These are phyloP conservation scores for Gremmenia infestans DNA, from an alignment of 2,329 filamentous ascomycete genomes.

Conservation along the genomic window DNA sequence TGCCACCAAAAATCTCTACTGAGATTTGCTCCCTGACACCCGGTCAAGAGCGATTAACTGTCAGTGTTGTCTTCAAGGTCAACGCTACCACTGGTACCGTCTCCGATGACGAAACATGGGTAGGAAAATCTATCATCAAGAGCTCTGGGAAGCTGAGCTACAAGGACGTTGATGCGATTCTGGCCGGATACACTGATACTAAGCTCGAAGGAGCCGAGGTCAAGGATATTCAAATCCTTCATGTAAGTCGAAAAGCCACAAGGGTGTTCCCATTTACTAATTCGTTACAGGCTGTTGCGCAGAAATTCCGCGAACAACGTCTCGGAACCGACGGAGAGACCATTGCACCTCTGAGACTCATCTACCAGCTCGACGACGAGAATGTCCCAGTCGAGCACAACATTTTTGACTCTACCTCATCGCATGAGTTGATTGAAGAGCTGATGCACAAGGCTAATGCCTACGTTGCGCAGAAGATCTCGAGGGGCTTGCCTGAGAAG, in stretches of 20 bases:
- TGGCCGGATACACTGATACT: slow-evolving; percentile 58
- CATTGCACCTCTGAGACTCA: slow-evolving; percentile 78
- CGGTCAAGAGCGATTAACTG: slow-evolving; percentile 82
- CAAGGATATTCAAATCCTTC: slow-evolving; percentile 76
- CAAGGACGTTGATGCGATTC: slow-evolving; percentile 76
- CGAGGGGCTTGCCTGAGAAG: slow-evolving; percentile 77
- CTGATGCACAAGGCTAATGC: slow-evolving; percentile 89
- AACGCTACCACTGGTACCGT: slow-evolving; percentile 74
- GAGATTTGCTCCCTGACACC: slow-evolving; percentile 86
- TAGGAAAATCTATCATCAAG: slow-evolving; percentile 90
- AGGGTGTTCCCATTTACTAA: slow-evolving; percentile 21
- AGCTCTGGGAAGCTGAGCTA: slow-evolving; percentile 82
- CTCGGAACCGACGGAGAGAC: slow-evolving; percentile 74
- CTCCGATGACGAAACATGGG: slow-evolving; percentile 83
- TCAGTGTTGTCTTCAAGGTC: slow-evolving; percentile 90
- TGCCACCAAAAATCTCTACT: slow-evolving; percentile 77
- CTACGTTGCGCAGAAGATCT: slow-evolving; percentile 81
- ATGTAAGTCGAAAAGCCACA: slow-evolving; percentile 43
- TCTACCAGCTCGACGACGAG: slow-evolving; percentile 95
- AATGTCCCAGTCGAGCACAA: slow-evolving; percentile 96
- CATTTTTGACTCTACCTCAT: slow-evolving; percentile 85
- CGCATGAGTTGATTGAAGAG: slow-evolving; percentile 93
- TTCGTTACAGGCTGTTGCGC: slow-evolving; percentile 58
- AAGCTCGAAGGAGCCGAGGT: slow-evolving; percentile 61
- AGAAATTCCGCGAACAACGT: slow-evolving; percentile 85